Base-by-base conservation (phyloP, 305 asterid species). In the Withania somnifera region DNA sequence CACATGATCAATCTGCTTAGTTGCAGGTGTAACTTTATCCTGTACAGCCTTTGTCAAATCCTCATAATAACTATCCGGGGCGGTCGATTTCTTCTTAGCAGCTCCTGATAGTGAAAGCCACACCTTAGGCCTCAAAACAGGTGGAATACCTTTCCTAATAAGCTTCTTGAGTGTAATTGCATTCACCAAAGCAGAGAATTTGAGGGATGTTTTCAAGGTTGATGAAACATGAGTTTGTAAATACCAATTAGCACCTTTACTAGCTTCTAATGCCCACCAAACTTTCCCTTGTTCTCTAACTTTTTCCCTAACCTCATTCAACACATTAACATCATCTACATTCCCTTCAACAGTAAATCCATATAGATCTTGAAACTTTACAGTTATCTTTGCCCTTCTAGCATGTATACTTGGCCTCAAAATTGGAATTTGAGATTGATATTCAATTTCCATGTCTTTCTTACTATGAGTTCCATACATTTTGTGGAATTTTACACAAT, bases 1-100 rank as follows among this genome's bases (percentile, higher is more conserved):
- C 87, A 95, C 98, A 85, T 95, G 99, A 89, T 95, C 98, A 86
- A 95, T 95, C 92, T 95, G 98, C 82, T 90, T 94, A 78, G 98
- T 92, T 6, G 98, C 98, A 81, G 98, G 87, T 61, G 98, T 95
- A 81, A 90, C 92, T 83, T 91, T 93, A 83, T 90, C 94, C 83
- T 85, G 85, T 54, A 95, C 97, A 67, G 98, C 99, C 20, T 36
- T 22, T 32, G 84, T 90, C 88, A 95, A 82, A 88, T 95, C 98
- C 84, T 86, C 86, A 87, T 95, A 95, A 87, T 93, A 95, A 86
- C 92, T 93, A 13, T 95, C 98, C 4, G 99, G 98, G 73, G 92
- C 99, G 11, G 97, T 95, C 45, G 97, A 93, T 85, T 94, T 95
- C 93, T 95, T 95, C 92, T 92, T 94, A 34, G 97, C 97, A 38